These are phyloP conservation scores for Reticulomyxa filosa DNA, from an alignment of 78 protist genomes.

Conservation along the genomic window DNA sequence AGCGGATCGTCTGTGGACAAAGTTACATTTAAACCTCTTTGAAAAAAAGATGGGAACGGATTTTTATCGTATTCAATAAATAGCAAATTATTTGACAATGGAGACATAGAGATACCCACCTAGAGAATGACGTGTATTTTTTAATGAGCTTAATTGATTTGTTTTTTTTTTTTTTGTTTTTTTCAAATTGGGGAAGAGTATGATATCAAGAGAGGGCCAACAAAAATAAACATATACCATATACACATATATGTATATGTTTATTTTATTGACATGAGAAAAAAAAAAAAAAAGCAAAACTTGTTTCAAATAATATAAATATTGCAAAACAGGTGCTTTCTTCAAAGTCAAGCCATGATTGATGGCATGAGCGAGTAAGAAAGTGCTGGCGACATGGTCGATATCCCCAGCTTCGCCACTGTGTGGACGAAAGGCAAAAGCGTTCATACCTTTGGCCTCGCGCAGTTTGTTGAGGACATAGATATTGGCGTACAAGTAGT, in stretches of 20 bases:
- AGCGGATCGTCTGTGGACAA: constrained; percentile 89
- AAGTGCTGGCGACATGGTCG: constrained; percentile 23
- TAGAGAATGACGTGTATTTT: too few species aligned
- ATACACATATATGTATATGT: not conserved
- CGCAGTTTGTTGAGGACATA: constrained; percentile 56
- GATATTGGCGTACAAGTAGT: constrained; percentile 68
- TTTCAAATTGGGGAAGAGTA: too few species aligned
- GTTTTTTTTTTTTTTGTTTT: too few species aligned
- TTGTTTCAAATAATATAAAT: constrained; percentile 60
- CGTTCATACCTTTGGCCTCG: constrained; percentile 22
- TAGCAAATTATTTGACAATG: constrained; percentile 71
- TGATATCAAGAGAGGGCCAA: too few species aligned
- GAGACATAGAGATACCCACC: constrained; percentile 72
- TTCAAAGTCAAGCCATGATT: constrained; percentile 79
- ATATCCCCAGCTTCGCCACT: constrained; percentile 24
- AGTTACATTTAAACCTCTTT: constrained; percentile 53
- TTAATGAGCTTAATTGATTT: too few species aligned
- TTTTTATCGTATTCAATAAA: constrained; percentile 56
- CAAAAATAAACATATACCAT: not conserved
- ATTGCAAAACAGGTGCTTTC: constrained; percentile 67
- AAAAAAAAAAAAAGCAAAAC: not conserved
- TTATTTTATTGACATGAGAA: not conserved
- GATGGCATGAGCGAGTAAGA: constrained; percentile 45
- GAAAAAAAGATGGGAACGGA: constrained; percentile 59
- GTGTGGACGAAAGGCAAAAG: constrained; percentile 11